Evolutionary conservation across 2,329 filamentous ascomycete genomes (phyloP), one percentile per base, ranked within the genome.

Genomic region (Rosellinia necatrix): DNA sequence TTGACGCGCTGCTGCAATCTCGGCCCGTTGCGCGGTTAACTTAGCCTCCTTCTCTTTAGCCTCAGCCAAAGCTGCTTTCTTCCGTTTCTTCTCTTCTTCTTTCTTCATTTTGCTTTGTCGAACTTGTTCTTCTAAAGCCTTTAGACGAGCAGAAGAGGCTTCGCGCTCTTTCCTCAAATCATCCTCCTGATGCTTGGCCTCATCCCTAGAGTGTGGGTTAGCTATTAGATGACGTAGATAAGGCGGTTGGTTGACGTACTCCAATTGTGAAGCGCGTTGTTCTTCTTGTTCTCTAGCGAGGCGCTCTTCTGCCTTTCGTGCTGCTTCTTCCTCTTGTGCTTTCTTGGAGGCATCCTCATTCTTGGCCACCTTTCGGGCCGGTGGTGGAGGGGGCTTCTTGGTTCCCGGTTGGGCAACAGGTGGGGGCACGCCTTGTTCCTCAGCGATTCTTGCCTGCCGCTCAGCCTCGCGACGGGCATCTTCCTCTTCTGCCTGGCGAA

Each of bases 81-180:
- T 94, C 66, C 84, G 88, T 61, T 88, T 90, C 79, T 96, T 97
- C 76, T 97, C 94, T 72, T 99, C 94, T 64, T 96, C 90, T 75
- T 96, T 97, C 80, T 91, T 93, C 49, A 97, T 77, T 77, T 97
- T 99, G 67, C 92, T 91, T 70, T 92, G 90, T 61, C 87, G 88
- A 49, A 97, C 92, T 73, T 97, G 92, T 71, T 97, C 92, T 74
- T 99, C 92, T 7, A 99, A 83, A 13, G 91, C 92, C 70, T 87
- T 91, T 21, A 97, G 82, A 47, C 92, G 91, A 60, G 90, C 89
- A 65, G 89, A 86, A 35, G 92, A 87, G 49, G 89, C 91, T 67
- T 92, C 85, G 50, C 88, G 88, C 74, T 97, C 92, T 64, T 82
- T 85, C 27, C 84, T 85, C 52, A 96, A 81, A 58, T 96, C 92